These are phyloP conservation scores for Pleurotus eryngii DNA, from an alignment of 768 basidiomycete species.

Conservation along the genomic window DNA sequence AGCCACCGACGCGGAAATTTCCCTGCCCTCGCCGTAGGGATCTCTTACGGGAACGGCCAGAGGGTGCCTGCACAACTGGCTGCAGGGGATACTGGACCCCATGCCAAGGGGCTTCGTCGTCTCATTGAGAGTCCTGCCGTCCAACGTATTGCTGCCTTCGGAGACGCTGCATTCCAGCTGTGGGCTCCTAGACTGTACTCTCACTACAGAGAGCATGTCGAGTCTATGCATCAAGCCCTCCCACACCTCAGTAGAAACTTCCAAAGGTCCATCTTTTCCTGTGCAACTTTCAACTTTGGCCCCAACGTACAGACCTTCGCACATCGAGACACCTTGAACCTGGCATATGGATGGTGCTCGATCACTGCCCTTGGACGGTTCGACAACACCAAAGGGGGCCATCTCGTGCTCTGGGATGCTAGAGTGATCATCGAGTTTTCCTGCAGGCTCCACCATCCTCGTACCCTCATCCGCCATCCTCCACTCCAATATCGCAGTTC, in stretches of 20 bases:
- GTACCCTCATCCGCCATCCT: slow-evolving; percentile 24
- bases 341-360: slow-evolving; percentile 28
- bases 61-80: too few relatives aligned
- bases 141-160: too few relatives aligned
- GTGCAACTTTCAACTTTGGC: slow-evolving; percentile 28
- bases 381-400: slow-evolving; percentile 24
- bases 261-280: slow-evolving; percentile 17
- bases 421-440: slow-evolving; percentile 24
- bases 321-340: slow-evolving; percentile 27
- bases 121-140: too few relatives aligned
- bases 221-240: too few relatives aligned
- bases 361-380: slow-evolving; percentile 27
- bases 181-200: too few relatives aligned
- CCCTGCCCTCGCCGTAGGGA: too few relatives aligned
- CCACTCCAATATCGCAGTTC: slow-evolving; percentile 22
- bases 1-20: too few relatives aligned
- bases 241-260: slow-evolving; percentile 13
- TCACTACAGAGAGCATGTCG: too few relatives aligned
- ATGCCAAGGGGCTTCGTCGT: too few relatives aligned
- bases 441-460: slow-evolving; percentile 18
- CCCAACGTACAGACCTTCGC: slow-evolving; percentile 4
- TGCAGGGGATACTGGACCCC: too few relatives aligned
- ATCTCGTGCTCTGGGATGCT: slow-evolving; percentile 27
- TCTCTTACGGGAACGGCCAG: too few relatives aligned
- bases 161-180: too few relatives aligned